Evolutionary conservation across 2,329 filamentous ascomycete species (phyloP).

Genomic region (Fusarium musae): DNA sequence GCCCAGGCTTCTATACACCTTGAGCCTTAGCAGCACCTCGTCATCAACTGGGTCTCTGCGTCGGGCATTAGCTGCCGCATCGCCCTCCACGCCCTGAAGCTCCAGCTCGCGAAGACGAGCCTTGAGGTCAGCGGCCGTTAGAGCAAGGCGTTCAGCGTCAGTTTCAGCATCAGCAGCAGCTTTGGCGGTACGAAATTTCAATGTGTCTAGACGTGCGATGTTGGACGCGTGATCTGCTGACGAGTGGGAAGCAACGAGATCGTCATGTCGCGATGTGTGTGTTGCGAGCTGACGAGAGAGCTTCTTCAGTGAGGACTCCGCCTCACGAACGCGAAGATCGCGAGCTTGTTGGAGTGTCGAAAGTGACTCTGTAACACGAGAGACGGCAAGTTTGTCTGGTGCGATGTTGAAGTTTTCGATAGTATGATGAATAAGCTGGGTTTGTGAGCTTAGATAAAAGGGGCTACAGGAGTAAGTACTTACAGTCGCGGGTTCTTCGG

Average conservation of each 20-base stretch:
- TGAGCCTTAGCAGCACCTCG: slow-evolving; percentile 79
- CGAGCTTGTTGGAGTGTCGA: slow-evolving; percentile 86
- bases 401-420: slow-evolving; percentile 95
- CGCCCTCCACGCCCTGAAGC: slow-evolving; percentile 84
- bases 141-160: slow-evolving; percentile 90
- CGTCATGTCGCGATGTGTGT: slow-evolving; percentile 78
- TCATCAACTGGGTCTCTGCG: slow-evolving; percentile 65
- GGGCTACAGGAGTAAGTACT: slow-evolving; percentile 40
- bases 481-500: slow-evolving; percentile 91
- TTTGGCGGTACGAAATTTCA: slow-evolving; percentile 96
- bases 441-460: slow-evolving; percentile 14
- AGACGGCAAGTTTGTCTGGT: slow-evolving; percentile 85
- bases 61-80: slow-evolving; percentile 46
- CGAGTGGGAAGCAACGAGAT: slow-evolving; percentile 80
- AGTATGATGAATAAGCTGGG: slow-evolving; percentile 87
- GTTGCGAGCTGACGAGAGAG: slow-evolving; percentile 81
- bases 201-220: slow-evolving; percentile 88
- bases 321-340: slow-evolving; percentile 77
- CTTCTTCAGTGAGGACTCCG: slow-evolving; percentile 74
- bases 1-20: slow-evolving; percentile 89
- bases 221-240: slow-evolving; percentile 82
- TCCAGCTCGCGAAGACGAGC: slow-evolving; percentile 84
- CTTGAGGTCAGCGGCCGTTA: slow-evolving; percentile 79
- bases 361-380: slow-evolving; percentile 86
- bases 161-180: slow-evolving; percentile 88